Conservation (phyloP, 352 stramenopile species). For the Saprolegnia parasitica region DNA sequence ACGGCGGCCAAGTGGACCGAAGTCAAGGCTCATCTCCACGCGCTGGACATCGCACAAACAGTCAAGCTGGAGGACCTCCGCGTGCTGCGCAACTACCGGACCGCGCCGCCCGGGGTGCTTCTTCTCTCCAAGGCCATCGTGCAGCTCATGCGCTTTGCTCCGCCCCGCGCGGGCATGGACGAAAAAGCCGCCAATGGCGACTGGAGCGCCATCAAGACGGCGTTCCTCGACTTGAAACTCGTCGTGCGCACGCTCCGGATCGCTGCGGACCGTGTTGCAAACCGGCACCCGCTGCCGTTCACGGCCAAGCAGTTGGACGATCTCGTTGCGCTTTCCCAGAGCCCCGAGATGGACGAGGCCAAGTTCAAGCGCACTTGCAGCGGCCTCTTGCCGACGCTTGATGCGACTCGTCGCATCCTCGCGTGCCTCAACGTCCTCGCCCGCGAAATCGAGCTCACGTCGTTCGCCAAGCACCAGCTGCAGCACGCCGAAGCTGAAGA, state of each 20-base stretch:
- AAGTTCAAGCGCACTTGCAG: conserved; percentile 28
- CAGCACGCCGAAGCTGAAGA: neutral
- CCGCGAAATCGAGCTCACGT: conserved; percentile 18
- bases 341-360: conserved; percentile 19
- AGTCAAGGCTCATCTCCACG: neutral
- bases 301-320: conserved; percentile 10
- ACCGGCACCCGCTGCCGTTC: conserved; percentile 13
- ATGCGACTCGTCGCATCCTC: neutral
- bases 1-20: conserved; percentile 1
- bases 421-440: conserved; percentile 8
- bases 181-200: conserved; percentile 2
- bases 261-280: neutral
- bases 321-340: neutral
- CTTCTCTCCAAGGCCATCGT: conserved; percentile 26
- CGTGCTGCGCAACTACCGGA: conserved; percentile 26
- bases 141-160: conserved; percentile 23
- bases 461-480: neutral
- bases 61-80: conserved; percentile 25
- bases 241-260: conserved; percentile 10
- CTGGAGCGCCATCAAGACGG: conserved; percentile 27
- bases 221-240: conserved; percentile 23
- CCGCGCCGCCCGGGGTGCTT: conserved; percentile 15
- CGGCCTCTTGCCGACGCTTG: conserved; percentile 14
- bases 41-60: neutral
- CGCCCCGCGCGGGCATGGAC: conserved; percentile 17